phyloP scores from a whole-genome alignment of 225 moss, liverwort and hornwort genomes.

The Pseudisothecium myosuroides region DNA sequence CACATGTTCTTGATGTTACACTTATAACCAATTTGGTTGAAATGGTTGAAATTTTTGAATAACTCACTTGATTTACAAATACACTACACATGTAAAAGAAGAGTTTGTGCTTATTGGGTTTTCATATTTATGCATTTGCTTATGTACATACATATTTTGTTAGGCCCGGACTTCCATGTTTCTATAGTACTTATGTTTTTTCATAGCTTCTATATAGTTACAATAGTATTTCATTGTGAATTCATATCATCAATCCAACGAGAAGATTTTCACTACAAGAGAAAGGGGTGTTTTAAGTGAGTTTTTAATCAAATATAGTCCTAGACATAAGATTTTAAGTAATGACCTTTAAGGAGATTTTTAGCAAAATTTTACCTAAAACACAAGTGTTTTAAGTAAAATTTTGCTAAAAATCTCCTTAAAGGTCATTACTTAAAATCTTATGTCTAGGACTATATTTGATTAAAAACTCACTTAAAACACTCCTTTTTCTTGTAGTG shows the following conservation, averaged over 20 bases:
- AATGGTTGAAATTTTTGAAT: neutral
- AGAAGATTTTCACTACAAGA: too few relatives aligned
- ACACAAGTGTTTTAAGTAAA: too few relatives aligned
- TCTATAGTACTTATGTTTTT: neutral
- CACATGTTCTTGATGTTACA: neutral
- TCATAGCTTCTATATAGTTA: neutral
- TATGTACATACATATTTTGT: neutral
- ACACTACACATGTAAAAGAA: neutral
- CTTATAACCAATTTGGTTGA: neutral
- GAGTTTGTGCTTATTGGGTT: neutral
- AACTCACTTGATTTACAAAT: neutral
- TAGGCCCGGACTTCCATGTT: accelerated
- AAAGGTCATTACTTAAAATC: too few relatives aligned
- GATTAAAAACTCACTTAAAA: too few relatives aligned
- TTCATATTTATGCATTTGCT: accelerated
- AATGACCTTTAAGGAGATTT: too few relatives aligned
- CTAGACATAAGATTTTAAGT: too few relatives aligned
- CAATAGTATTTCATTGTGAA: neutral
- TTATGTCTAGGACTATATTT: too few relatives aligned
- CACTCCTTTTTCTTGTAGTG: too few relatives aligned
- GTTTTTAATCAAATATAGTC: too few relatives aligned
- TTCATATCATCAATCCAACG: neutral
- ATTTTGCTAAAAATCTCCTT: too few relatives aligned
- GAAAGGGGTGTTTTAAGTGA: too few relatives aligned
- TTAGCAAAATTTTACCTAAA: too few relatives aligned